Base-by-base conservation (phyloP, 805 yeast species). In the Kuraishia ogatae region DNA sequence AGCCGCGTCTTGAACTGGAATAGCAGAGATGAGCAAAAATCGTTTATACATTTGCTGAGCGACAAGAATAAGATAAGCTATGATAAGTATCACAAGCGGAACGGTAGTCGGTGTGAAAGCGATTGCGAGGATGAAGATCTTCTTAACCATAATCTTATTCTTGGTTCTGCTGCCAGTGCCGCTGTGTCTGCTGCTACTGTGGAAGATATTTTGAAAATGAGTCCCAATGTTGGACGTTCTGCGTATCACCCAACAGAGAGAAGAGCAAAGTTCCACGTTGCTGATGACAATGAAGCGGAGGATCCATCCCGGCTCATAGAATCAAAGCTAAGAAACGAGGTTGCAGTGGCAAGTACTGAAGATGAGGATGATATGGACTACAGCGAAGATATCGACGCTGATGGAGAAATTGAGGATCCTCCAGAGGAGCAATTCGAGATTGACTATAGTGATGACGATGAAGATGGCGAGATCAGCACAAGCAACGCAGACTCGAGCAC, bases 1-100 rank as follows among this genome's bases (percentile, higher is more conserved):
- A 81, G 93, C 67, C 75, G 96, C 62, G 85, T 96, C 28, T 72
- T 94, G 65, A 90, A 93, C 66, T 94, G 99, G 99, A 93, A 93
- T 67, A 90, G 81, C 26, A 79, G 97, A 60, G 94, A 90, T 65
- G 84, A 84, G 55, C 97, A 93, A 66, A 89, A 89, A 63, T 85
- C 96, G 2, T 87, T 89, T 66, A 79, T 78, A 4, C 85, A 81
- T 64, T 69, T 80, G 61, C 67, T 83, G 39, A 80, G 86, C 47
- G 82, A 78, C 26, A 78, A 80, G 66, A 84, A 82, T 63, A 74
- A 77, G 61, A 73, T 71, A 57, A 75, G 74, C 47, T 77, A 77
- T 58, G 61, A 59, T 39, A 64, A 61, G 2, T 62, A 62, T 56
- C 64, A 60, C 50, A 59, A 56, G 15, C 53, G 55, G 11, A 61